phyloP scores from a whole-genome alignment of 1,284 basidiomycete species.

The Papiliotrema nemorosa region DNA sequence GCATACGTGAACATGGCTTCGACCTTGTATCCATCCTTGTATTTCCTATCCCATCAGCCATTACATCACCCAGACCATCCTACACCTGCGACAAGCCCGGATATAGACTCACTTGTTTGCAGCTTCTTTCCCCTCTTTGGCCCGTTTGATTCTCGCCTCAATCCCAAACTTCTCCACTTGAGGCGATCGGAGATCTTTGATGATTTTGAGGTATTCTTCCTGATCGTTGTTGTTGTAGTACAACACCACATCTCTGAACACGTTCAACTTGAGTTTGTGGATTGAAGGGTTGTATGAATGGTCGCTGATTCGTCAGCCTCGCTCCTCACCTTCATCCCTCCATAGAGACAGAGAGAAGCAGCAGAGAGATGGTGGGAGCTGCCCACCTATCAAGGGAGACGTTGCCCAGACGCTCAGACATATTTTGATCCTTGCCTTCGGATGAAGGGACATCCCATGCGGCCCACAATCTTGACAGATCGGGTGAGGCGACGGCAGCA shows the following conservation, averaged over 20 bases:
- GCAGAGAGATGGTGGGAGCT: too few relatives aligned
- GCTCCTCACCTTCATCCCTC: too few relatives aligned
- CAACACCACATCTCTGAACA: constrained; percentile 9
- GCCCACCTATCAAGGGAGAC: too few relatives aligned
- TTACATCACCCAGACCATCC: neutral
- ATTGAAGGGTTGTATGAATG: too few relatives aligned
- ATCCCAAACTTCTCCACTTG: constrained; percentile 4
- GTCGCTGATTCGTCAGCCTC: too few relatives aligned
- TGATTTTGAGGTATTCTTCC: constrained; percentile 2
- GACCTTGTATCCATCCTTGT: constrained; percentile 13
- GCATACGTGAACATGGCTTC: constrained; percentile 20
- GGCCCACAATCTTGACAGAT: too few relatives aligned
- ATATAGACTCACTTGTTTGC: constrained; percentile 12
- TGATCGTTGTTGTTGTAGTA: constrained; percentile 7
- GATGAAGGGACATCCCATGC: too few relatives aligned
- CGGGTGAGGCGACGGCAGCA: too few relatives aligned
- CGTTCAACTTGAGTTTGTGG: constrained; percentile 3
- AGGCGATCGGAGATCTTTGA: constrained; percentile 9
- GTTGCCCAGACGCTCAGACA: too few relatives aligned
- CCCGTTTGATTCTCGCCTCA: constrained; percentile 7
- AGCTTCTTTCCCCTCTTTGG: constrained; percentile 12
- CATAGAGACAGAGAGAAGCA: too few relatives aligned
- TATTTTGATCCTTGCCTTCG: too few relatives aligned
- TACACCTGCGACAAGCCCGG: neutral
- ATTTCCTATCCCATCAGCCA: constrained; percentile 8